Conservation (phyloP, 805 yeast genomes). For the Spathaspora girioi region DNA sequence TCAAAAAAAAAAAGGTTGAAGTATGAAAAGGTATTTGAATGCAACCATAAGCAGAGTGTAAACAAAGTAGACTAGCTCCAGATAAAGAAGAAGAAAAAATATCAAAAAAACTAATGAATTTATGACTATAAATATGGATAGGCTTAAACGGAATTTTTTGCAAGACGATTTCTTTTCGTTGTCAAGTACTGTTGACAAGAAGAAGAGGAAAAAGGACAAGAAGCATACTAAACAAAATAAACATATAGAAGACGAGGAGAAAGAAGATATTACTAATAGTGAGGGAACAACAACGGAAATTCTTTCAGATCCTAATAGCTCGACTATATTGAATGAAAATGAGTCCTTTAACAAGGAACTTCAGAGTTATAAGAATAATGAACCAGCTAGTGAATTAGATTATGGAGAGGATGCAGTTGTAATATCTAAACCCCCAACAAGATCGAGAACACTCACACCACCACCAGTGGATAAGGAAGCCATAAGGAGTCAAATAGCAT, state of each 20-base stretch:
- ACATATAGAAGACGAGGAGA: neutral
- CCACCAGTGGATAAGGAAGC: conserved; percentile 12
- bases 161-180: conserved; percentile 32
- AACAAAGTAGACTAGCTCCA: neutral
- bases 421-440: neutral
- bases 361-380: neutral
- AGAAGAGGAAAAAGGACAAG: conserved; percentile 9
- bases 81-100: neutral
- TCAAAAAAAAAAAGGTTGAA: neutral
- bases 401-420: neutral
- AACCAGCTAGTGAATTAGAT: neutral
- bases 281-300: neutral
- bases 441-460: conserved; percentile 1
- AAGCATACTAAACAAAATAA: conserved; percentile 1
- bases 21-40: too few relatives aligned
- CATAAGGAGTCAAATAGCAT: conserved; percentile 8
- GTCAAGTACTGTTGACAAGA: conserved; percentile 9
- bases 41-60: neutral
- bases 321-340: neutral
- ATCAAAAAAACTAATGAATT: neutral
- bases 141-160: conserved; percentile 1
- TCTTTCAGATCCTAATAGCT: neutral
- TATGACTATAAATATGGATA: neutral
- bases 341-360: neutral
- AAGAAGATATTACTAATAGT: neutral